Base-by-base conservation (phyloP, 2,329 filamentous ascomycete genomes). In the Remersonia thermophila region DNA sequence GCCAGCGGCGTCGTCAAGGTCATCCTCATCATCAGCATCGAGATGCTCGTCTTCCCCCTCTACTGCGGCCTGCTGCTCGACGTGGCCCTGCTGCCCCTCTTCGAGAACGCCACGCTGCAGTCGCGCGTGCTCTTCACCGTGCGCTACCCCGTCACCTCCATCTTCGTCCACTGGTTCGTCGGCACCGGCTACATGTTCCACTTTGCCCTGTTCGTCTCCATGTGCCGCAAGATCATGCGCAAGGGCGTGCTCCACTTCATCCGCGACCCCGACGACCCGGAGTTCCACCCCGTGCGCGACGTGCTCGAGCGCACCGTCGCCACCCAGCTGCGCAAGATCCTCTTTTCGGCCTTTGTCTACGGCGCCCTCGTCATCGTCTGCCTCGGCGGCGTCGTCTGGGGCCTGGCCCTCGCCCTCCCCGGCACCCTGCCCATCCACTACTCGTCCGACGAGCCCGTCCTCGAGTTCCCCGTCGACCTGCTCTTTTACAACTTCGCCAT, bases 151-250 rank as follows among this genome's bases (percentile, higher is more conserved):
- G 71, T 89, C 47, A 95, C 86, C 1, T 94, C 89, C 11, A 75
- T 93, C 11, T 98, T 98, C 55, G 82, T 96, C 35, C 91, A 98
- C 57, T 98, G 91, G 91, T 98, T 98, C 53, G 80, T 95, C 38
- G 91, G 91, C 33, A 98, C 91, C 3, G 93, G 87, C 44, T 98
- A 98, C 59, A 98, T 98, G 93, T 98, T 98, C 62, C 91, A 98
- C 56, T 98, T 98, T 55, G 91, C 91, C 4, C 71, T 98, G 3
- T 98, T 98, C 55, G 91, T 98, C 13, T 93, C 87, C 38, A 96
- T 98, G 87, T 98, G 91, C 59, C 80, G 91, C 44, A 95, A 94
- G 63, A 94, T 96, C 40, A 83, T 98, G 80, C 80, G 91, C 44
- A 85, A 77, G 47, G 91, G 91, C 35, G 91, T 98, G 28, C 67